Base-by-base conservation (phyloP, 1,139 yeast species). In the Saccharomyces hybrid region DNA sequence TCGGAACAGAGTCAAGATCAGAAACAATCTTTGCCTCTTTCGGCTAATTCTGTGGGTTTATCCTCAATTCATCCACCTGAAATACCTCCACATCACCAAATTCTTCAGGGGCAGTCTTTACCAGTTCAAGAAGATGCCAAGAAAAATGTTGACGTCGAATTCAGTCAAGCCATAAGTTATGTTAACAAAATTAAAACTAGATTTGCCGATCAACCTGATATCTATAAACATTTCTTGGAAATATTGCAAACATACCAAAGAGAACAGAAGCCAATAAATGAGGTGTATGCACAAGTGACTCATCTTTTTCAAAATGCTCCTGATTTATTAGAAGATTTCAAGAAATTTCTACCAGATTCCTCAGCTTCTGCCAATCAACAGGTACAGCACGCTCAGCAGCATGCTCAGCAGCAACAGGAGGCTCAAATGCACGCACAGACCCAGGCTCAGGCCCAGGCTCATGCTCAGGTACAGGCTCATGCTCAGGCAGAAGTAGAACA, bases 181-280 rank as follows among this genome's bases (percentile, higher is more conserved):
- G 99, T 93, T 56, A 93, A 93, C 75, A 90, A 91, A 71, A 93
- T 93, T 66, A 95, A 95, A 70, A 91, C 93, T 52, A 81, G 98
- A 58, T 93, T 90, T 71, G 88, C 96, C 32, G 82, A 85, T 67
- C 97, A 91, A 69, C 99, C 99, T 0, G 98, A 93, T 66, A 88
- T 90, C 55, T 93, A 93, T 75, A 95, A 95, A 73, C 91, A 86
- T 64, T 93, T 93, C 65, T 77, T 95, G 73, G 99, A 95, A 70
- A 93, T 93, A 54, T 76, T 93, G 64, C 99, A 93, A 70, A 91
- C 97, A 44, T 93, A 93, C 70, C 98, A 93, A 75, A 82, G 96
- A 57, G 99, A 93, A 66, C 96, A 90, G 67, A 86, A 90, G 65
- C 96, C 97, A 49, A 93, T 93, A 56, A 85, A 89, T 53, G 98